phyloP scores from a whole-genome alignment of 768 basidiomycete species.

The Phaffia tasmanica region DNA sequence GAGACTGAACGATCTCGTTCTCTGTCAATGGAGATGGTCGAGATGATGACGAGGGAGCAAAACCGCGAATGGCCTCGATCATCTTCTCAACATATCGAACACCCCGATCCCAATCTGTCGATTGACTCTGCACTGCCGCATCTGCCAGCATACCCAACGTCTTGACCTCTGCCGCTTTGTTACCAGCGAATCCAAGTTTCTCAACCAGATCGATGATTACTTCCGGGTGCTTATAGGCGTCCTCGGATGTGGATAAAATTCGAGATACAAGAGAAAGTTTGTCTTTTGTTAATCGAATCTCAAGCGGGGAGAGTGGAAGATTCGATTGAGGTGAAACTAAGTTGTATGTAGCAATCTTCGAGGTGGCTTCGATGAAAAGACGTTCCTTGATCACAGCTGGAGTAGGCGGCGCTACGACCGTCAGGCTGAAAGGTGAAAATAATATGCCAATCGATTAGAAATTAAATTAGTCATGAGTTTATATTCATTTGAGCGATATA shows the following conservation, averaged over 20 bases:
- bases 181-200: slow-evolving; percentile 67
- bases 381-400: slow-evolving; percentile 57
- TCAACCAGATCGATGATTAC: slow-evolving; percentile 79
- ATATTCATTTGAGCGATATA: not conserved
- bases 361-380: slow-evolving; percentile 95
- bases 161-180: slow-evolving; percentile 66
- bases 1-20: not conserved
- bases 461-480: not conserved
- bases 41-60: slow-evolving; percentile 7
- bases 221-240: slow-evolving; percentile 83
- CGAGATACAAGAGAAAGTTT: slow-evolving; percentile 74
- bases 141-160: slow-evolving; percentile 82
- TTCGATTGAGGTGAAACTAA: slow-evolving; percentile 57
- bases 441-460: slow-evolving; percentile 21
- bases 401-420: slow-evolving; percentile 54
- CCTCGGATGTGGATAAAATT: slow-evolving; percentile 69
- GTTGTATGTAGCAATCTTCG: slow-evolving; percentile 84
- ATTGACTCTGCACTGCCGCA: slow-evolving; percentile 55
- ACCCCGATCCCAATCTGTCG: slow-evolving; percentile 65
- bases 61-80: slow-evolving; percentile 43
- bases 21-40: not conserved
- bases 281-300: slow-evolving; percentile 84
- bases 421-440: slow-evolving; percentile 47
- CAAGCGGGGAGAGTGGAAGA: slow-evolving; percentile 72
- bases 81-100: slow-evolving; percentile 61